Conservation (phyloP, 2,329 filamentous ascomycete species). For the Colletotrichum karsti region DNA sequence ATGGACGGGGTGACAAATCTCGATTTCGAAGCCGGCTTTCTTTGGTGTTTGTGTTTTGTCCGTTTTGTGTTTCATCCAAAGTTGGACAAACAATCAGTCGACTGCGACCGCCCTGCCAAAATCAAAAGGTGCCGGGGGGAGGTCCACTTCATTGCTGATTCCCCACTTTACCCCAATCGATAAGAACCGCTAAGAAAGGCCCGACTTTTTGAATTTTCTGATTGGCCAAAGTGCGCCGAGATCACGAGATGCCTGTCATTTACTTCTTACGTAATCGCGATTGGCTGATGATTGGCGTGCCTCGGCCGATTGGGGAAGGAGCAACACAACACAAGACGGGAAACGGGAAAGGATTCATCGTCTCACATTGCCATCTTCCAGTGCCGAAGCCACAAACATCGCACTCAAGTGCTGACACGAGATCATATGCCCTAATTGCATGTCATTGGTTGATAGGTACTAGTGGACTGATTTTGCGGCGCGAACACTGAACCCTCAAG, state of each 20-base stretch:
- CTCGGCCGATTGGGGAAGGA: conserved; percentile 16
- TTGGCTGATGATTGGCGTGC: conserved; percentile 2
- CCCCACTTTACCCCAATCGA: conserved; percentile 16
- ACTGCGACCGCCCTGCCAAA: too few relatives aligned
- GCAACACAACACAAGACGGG: neutral
- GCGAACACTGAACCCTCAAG: too few relatives aligned
- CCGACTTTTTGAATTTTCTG: neutral
- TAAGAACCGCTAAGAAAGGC: neutral
- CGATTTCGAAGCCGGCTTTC: neutral
- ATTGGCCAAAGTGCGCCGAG: neutral
- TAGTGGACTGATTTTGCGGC: neutral
- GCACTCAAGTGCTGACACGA: neutral
- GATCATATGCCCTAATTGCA: neutral
- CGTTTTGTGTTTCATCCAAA: neutral
- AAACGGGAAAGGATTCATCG: neutral
- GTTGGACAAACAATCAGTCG: too few relatives aligned
- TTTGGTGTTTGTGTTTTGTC: neutral
- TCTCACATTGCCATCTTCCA: neutral
- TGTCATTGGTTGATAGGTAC: neutral
- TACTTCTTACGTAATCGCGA: neutral
- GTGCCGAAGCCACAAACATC: neutral
- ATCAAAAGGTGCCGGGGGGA: too few relatives aligned
- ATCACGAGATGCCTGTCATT: conserved; percentile 10
- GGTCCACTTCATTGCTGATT: neutral
- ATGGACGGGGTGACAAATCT: too few relatives aligned